phyloP scores from a whole-genome alignment of 106 monocot species.

The Ottelia alismoides region DNA sequence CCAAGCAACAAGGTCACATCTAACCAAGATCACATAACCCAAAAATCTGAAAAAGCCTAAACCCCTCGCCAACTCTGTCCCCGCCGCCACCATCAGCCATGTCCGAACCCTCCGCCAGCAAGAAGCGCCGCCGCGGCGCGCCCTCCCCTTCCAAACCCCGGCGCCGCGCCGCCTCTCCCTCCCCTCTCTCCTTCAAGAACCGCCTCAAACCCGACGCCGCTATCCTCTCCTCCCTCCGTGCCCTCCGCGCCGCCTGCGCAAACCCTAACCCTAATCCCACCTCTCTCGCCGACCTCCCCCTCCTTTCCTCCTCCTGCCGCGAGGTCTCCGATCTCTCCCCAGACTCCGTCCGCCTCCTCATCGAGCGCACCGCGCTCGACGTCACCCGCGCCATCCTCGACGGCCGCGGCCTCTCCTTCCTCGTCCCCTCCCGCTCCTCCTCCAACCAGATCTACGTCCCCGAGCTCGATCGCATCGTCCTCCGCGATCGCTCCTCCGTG shows the following conservation, averaged over 20 bases:
- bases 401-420: constrained; percentile 76
- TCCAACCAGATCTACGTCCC: constrained; percentile 87
- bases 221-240: constrained; percentile 52
- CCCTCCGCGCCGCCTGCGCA: constrained; percentile 19
- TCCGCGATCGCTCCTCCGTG: constrained; percentile 48
- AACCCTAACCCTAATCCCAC: constrained; percentile 14
- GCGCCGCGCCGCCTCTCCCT: neutral
- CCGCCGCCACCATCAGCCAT: too few relatives aligned
- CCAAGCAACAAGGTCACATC: too few relatives aligned
- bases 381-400: constrained; percentile 49
- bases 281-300: constrained; percentile 31
- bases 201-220: constrained; percentile 57
- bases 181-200: constrained; percentile 39
- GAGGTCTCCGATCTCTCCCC: constrained; percentile 56
- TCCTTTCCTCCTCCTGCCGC: constrained; percentile 37
- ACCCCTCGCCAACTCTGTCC: too few relatives aligned
- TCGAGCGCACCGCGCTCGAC: constrained; percentile 41
- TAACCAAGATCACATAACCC: too few relatives aligned
- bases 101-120: too few relatives aligned
- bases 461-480: constrained; percentile 90
- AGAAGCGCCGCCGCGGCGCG: constrained; percentile 69
- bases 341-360: constrained; percentile 25
- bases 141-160: constrained; percentile 8
- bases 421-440: constrained; percentile 63
- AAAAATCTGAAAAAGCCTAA: too few relatives aligned